Evolutionary conservation across 139 green algal genomes (phyloP).

Genomic region (Chlamydomonas sphaeroides): DNA sequence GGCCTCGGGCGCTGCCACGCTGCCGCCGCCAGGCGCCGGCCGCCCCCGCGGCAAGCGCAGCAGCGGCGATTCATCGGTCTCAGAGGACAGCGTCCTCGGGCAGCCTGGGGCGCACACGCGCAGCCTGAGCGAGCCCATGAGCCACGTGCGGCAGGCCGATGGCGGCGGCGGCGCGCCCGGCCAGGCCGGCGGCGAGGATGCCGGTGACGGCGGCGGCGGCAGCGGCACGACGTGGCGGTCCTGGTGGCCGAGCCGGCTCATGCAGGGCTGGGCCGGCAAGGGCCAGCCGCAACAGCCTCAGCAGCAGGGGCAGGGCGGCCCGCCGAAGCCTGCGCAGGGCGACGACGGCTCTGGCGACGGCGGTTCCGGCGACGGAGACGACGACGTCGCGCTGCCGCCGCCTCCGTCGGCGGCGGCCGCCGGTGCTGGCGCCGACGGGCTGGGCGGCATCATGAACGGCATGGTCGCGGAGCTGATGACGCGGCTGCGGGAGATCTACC

Average conservation of each 20-base stretch:
- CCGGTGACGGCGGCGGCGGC: constrained; percentile 10
- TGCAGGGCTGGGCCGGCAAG: constrained; percentile 36
- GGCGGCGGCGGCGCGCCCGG: neutral
- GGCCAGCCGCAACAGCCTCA: constrained; percentile 18
- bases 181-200: neutral
- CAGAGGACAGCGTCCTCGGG: constrained; percentile 13
- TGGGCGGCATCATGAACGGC: constrained; percentile 18
- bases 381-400: neutral
- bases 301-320: too few species aligned
- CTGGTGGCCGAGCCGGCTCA: constrained; percentile 33
- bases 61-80: constrained; percentile 14
- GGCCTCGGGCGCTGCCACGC: too few species aligned
- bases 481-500: constrained; percentile 61
- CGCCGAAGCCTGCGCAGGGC: too few species aligned
- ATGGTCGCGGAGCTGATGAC: constrained; percentile 65
- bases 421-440: neutral
- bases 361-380: too few species aligned
- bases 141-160: constrained; percentile 10
- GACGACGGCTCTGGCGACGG: neutral
- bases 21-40: neutral
- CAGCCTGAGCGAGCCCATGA: constrained; percentile 25
- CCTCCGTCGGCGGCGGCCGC: neutral
- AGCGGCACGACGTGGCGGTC: constrained; percentile 26
- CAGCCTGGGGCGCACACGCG: constrained; percentile 28
- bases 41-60: constrained; percentile 1